A percentile compares a stretch with the other conserved stretches of the same genome.
Conservation (phyloP, 2,329 filamentous ascomycete species). For the Cordyceps militaris region DNA sequence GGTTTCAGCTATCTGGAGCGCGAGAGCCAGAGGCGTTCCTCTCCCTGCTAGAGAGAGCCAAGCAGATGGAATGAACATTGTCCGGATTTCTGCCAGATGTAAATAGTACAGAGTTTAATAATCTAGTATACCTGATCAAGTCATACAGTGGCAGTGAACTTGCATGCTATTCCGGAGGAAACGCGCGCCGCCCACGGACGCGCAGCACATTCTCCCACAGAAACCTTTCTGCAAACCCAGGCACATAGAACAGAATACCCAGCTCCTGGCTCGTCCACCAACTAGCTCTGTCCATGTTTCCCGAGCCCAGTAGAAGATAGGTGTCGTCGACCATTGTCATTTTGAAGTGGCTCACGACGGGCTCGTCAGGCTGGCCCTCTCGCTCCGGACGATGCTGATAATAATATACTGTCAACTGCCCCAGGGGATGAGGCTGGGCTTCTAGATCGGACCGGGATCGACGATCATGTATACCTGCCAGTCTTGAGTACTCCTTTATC, state of each 20-base stretch:
- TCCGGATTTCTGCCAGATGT: no score
- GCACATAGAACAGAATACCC: slow-evolving; percentile 53
- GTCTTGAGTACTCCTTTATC: slow-evolving; percentile 43
- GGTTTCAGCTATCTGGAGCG: slow-evolving; percentile 61
- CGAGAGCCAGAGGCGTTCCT: slow-evolving; percentile 60
- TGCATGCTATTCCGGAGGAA: not conserved
- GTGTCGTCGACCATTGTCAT: slow-evolving; percentile 64
- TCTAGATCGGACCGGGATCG: slow-evolving; percentile 33
- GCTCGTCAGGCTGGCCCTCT: slow-evolving; percentile 40
- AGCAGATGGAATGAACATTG: no score
- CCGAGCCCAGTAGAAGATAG: slow-evolving; percentile 65
- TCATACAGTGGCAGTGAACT: not conserved
- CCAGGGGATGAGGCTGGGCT: slow-evolving; percentile 33
- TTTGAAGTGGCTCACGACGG: slow-evolving; percentile 71
- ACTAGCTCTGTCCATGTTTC: slow-evolving; percentile 78
- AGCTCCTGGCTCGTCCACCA: slow-evolving; percentile 85
- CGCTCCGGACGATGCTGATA: slow-evolving; percentile 38
- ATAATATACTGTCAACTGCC: slow-evolving; percentile 51
- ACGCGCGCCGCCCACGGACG: slow-evolving; percentile 22
- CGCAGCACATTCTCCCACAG: slow-evolving; percentile 34
- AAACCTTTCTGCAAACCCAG: slow-evolving; percentile 28
- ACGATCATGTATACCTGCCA: slow-evolving; percentile 17
- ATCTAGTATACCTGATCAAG: not conserved
- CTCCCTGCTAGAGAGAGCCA: slow-evolving; percentile 55
- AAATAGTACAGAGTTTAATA: not conserved